Evolutionary conservation across 495 filamentous ascomycete genomes (phyloP), one percentile per base, ranked within the genome.

Genomic region (Xylaria venustula): DNA sequence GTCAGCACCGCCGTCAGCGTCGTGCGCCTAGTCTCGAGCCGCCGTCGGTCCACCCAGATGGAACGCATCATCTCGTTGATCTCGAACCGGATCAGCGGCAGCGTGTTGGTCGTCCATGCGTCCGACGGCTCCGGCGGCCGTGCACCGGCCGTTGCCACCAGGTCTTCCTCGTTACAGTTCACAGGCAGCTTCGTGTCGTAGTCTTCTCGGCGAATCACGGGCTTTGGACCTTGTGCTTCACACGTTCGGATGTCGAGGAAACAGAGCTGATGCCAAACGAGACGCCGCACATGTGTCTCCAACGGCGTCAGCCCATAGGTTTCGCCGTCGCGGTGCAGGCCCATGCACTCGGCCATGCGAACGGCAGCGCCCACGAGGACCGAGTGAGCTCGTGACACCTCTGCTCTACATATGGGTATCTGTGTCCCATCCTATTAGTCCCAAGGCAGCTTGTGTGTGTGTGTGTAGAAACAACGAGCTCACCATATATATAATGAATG

Each of bases 241-340:
- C 87, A 90, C 2, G 89, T 87, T 46, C 88, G 81, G 45, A 90
- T 84, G 71, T 94, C 90, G 9, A 94, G 77, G 62, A 90, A 84
- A 68, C 85, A 90, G 14, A 93, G 73, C 62, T 87, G 82, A 70
- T 89, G 87, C 90, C 90, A 93, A 15, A 90, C 78, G 8, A 91
- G 67, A n/a, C 90, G 85, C 5, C 90, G 84, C 40, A 92, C 79
- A 46, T 92, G 88, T 5, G 85, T 83, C 61, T 91, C 90, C 6
- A 89, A 77, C 1, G 89, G 81, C 32, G 77, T 81, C 32, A 88
- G 77, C 0, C 85, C 83, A 58, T 87, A 90, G 17, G 75, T 73
- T 46, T 78, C 76, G n/a, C 86, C 86, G 64, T 93, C 90, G 1
- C 86, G 77, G 67, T 91, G 86, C n/a, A 90, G 72, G 6, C 88